Evolutionary conservation across 2,329 filamentous ascomycete species (phyloP).

Genomic region (Lanzia echinophila): DNA sequence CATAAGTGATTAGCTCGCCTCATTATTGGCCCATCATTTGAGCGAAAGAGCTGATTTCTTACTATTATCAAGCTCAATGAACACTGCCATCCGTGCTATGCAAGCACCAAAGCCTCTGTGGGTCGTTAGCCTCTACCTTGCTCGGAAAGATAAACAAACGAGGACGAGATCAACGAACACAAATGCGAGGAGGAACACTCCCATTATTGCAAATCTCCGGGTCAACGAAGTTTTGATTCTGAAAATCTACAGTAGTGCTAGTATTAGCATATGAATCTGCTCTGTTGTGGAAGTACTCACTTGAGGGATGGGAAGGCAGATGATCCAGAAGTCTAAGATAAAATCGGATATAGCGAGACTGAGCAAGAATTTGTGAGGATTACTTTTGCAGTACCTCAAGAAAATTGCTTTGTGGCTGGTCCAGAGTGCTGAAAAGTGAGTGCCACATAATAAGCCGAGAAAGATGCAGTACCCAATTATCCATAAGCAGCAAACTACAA

Average conservation of each 20-base stretch:
- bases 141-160: neutral
- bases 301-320: neutral
- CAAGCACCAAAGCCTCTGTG: neutral
- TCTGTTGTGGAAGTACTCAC: neutral
- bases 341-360: neutral
- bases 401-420: neutral
- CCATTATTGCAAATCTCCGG: neutral
- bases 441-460: neutral
- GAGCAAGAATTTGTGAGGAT: neutral
- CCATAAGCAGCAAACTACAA: neutral
- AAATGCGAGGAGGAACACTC: conserved; percentile 6
- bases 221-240: neutral
- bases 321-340: neutral
- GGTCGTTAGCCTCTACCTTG: neutral
- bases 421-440: neutral
- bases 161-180: neutral
- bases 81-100: neutral
- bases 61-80: neutral
- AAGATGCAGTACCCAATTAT: neutral
- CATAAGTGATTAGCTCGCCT: neutral
- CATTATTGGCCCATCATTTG: neutral
- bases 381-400: neutral
- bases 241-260: neutral
- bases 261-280: neutral
- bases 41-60: neutral